Conservation (phyloP, 805 yeast genomes). For the Starmerella asiatica region DNA sequence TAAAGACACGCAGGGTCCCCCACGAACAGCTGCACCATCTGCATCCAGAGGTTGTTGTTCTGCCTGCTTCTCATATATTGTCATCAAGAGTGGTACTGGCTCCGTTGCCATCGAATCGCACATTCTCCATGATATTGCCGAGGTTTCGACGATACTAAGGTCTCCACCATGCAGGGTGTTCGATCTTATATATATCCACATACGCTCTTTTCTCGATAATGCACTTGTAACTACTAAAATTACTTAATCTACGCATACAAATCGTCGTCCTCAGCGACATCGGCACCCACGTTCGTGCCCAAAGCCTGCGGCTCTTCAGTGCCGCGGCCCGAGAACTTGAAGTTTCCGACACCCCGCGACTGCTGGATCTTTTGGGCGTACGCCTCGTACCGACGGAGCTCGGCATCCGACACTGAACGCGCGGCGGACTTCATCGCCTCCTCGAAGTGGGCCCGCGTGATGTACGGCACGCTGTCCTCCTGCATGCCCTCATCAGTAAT, state of each 20-base stretch:
- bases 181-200: too few species aligned
- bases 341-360: conserved; percentile 88
- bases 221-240: not conserved
- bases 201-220: too few species aligned
- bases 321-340: conserved; percentile 46
- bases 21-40: too few species aligned
- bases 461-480: conserved; percentile 91
- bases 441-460: conserved; percentile 86
- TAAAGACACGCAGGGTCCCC: too few species aligned
- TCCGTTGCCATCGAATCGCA: too few species aligned
- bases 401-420: conserved; percentile 93
- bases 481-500: conserved; percentile 42
- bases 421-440: conserved; percentile 99
- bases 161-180: too few species aligned
- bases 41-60: too few species aligned
- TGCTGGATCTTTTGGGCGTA: conserved; percentile 94
- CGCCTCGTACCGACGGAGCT: conserved; percentile 95
- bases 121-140: too few species aligned
- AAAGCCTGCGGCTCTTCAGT: conserved; percentile 33
- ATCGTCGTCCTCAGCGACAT: conserved; percentile 49
- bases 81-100: too few species aligned
- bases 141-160: too few species aligned
- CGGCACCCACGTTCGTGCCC: conserved; percentile 33
- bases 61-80: too few species aligned
- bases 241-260: conserved; percentile 32